Evolutionary conservation across 192 early-diverging fungal species (phyloP).

Genomic region (Coemansia brasiliensis): DNA sequence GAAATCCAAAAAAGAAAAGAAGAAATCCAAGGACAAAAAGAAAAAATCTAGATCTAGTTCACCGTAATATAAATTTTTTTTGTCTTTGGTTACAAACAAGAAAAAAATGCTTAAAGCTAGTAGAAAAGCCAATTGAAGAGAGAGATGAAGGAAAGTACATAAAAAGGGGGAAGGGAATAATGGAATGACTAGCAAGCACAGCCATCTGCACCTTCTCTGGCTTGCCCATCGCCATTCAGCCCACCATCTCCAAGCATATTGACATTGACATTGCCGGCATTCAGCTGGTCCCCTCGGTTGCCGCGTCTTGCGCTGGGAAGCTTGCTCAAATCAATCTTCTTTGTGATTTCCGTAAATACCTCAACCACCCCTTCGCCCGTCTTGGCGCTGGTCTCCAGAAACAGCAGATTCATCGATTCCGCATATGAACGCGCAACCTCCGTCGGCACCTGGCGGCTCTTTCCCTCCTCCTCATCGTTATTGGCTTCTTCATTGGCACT

Average conservation of each 20-base stretch:
- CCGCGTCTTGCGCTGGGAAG: constrained; percentile 35
- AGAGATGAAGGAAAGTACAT: constrained; percentile 10
- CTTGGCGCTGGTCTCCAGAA: constrained; percentile 89
- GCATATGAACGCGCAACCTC: constrained; percentile 82
- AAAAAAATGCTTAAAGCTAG: constrained; percentile 5
- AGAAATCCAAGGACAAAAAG: constrained; percentile 41
- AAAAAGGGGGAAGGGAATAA: constrained; percentile 20
- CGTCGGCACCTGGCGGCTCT: constrained; percentile 62
- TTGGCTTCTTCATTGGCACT: too few species aligned
- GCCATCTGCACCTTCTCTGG: constrained; percentile 9
- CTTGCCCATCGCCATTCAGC: constrained; percentile 2
- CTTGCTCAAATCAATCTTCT: constrained; percentile 48
- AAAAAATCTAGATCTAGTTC: constrained; percentile 35
- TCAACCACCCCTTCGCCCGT: constrained; percentile 81
- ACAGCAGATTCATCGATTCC: constrained; percentile 76
- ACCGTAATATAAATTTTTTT: neutral
- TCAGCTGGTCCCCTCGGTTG: constrained; percentile 39
- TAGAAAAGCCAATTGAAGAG: constrained; percentile 42
- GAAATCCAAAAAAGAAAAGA: constrained; percentile 36
- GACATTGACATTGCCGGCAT: constrained; percentile 51
- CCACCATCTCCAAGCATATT: constrained; percentile 43
- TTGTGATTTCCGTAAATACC: constrained; percentile 86
- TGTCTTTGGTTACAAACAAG: constrained; percentile 27
- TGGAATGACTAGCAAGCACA: constrained; percentile 49
- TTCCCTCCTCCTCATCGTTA: constrained; percentile 29